Conservation (phyloP, 2,329 filamentous ascomycete genomes). For the Pseudonectria foliicola region DNA sequence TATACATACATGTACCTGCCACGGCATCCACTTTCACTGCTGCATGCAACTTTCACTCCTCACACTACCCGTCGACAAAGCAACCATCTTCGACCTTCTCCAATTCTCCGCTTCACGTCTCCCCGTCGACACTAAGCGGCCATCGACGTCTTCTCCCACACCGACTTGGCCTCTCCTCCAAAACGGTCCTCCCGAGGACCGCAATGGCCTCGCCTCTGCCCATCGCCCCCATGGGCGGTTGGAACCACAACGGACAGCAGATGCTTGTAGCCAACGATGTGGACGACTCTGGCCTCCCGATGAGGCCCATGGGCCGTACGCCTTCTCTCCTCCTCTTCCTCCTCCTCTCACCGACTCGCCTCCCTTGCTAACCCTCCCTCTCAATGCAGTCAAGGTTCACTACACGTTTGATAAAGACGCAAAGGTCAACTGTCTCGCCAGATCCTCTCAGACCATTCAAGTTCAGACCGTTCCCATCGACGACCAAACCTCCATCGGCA, state of each 20-base stretch:
- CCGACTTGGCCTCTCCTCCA: conserved; percentile 14
- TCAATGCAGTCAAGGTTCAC: conserved; percentile 90
- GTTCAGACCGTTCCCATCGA: conserved; percentile 78
- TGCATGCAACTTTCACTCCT: too few relatives aligned
- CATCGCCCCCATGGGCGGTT: conserved; percentile 23
- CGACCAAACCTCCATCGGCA: conserved; percentile 72
- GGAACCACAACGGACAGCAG: conserved; percentile 23
- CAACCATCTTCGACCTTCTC: neutral
- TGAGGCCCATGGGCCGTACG: conserved; percentile 63
- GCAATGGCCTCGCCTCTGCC: conserved; percentile 36
- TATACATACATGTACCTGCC: conserved; percentile 1
- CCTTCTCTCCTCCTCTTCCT: conserved; percentile 14
- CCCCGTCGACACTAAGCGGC: neutral
- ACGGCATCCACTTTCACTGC: too few relatives aligned
- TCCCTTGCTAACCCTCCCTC: conserved; percentile 13
- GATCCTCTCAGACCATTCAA: conserved; percentile 71
- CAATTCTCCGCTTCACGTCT: neutral
- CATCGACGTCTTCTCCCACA: neutral
- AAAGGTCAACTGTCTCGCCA: conserved; percentile 82
- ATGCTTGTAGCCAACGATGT: conserved; percentile 23
- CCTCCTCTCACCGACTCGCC: neutral
- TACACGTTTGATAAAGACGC: conserved; percentile 91
- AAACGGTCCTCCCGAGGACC: conserved; percentile 11
- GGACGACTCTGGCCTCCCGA: conserved; percentile 46
- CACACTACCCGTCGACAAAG: neutral